A percentile compares a stretch with the other conserved stretches of the same genome.
These are phyloP conservation scores for Penicillium cataractarum DNA, from an alignment of 495 filamentous ascomycete genomes.

Conservation along the genomic window DNA sequence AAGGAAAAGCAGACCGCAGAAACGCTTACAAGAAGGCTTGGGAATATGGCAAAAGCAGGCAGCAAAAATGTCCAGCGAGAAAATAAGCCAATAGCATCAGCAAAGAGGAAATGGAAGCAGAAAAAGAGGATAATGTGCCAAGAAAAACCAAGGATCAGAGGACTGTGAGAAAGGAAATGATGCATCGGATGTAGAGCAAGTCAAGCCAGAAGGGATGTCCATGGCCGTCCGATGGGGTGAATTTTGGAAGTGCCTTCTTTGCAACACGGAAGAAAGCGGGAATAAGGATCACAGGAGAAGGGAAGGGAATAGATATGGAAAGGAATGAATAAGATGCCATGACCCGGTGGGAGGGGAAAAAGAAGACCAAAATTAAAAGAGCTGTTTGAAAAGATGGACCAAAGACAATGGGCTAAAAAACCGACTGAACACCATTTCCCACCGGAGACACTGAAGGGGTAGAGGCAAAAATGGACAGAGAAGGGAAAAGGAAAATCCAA, in stretches of 20 bases:
- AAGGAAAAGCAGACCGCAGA: slow-evolving; percentile 12
- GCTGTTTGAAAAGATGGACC: slow-evolving; percentile 24
- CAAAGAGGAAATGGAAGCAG: background rate
- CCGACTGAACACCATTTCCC: slow-evolving; percentile 43
- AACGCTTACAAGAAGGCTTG: slow-evolving; percentile 35
- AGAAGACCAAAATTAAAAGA: slow-evolving; percentile 21
- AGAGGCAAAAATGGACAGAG: slow-evolving; percentile 21
- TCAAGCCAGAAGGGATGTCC: background rate
- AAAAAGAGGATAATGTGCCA: background rate
- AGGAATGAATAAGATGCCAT: slow-evolving; percentile 24
- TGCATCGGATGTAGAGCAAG: background rate
- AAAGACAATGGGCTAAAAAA: slow-evolving; percentile 21
- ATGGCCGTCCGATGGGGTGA: slow-evolving; percentile 6
- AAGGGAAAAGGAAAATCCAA: slow-evolving; percentile 24
- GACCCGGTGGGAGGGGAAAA: slow-evolving; percentile 19
- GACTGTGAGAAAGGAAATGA: slow-evolving; percentile 12
- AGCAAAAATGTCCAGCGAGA: slow-evolving; percentile 16
- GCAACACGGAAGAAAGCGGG: slow-evolving; percentile 5
- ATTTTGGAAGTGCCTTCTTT: background rate
- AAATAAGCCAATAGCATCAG: slow-evolving; percentile 6
- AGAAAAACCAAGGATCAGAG: slow-evolving; percentile 1
- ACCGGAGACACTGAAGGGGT: slow-evolving; percentile 38
- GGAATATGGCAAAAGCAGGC: slow-evolving; percentile 40
- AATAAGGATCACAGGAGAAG: slow-evolving; percentile 20
- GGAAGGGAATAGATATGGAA: slow-evolving; percentile 22